These are phyloP conservation scores for Cystoderma amianthinum DNA, from an alignment of 768 basidiomycete species.

Conservation along the genomic window DNA sequence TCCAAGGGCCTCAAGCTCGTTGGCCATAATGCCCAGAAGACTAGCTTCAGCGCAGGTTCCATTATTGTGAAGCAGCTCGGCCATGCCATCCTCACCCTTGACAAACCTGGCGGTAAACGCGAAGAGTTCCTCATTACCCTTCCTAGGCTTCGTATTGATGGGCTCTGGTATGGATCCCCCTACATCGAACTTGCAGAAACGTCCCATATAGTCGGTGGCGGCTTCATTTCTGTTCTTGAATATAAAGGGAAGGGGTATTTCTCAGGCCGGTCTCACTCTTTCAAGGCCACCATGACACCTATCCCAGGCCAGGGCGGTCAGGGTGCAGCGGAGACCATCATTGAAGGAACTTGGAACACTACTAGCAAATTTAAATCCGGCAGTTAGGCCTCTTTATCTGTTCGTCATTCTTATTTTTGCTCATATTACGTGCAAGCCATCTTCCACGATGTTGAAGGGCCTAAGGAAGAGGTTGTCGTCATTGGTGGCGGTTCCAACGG, in stretches of 20 bases:
- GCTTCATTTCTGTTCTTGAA: constrained; percentile 54
- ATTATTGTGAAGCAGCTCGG: constrained; percentile 94
- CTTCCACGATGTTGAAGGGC: constrained; percentile 74
- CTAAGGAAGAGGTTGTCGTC: constrained; percentile 73
- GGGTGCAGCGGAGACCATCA: constrained; percentile 32
- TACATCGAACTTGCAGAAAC: constrained; percentile 88
- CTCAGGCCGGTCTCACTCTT: constrained; percentile 85
- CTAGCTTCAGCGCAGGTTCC: constrained; percentile 75
- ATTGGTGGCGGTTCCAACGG: constrained; percentile 45
- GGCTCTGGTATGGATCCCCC: constrained; percentile 85
- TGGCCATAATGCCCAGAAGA: constrained; percentile 95
- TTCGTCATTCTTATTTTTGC: background rate
- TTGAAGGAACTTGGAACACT: constrained; percentile 82
- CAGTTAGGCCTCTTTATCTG: background rate
- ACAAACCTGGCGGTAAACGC: constrained; percentile 38
- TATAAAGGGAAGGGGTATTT: constrained; percentile 98
- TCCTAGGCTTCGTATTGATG: constrained; percentile 88
- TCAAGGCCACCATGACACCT: constrained; percentile 74
- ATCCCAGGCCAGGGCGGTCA: constrained; percentile 32
- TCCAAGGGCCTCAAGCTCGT: constrained; percentile 67
- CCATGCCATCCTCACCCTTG: constrained; percentile 77
- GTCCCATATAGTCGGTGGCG: constrained; percentile 59
- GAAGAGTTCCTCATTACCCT: constrained; percentile 84
- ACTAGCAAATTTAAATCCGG: constrained; percentile 46
- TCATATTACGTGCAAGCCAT: constrained; percentile 16